These are phyloP conservation scores for Bacterosira constricta DNA, from an alignment of 108 stramenopile genomes.

Conservation along the genomic window DNA sequence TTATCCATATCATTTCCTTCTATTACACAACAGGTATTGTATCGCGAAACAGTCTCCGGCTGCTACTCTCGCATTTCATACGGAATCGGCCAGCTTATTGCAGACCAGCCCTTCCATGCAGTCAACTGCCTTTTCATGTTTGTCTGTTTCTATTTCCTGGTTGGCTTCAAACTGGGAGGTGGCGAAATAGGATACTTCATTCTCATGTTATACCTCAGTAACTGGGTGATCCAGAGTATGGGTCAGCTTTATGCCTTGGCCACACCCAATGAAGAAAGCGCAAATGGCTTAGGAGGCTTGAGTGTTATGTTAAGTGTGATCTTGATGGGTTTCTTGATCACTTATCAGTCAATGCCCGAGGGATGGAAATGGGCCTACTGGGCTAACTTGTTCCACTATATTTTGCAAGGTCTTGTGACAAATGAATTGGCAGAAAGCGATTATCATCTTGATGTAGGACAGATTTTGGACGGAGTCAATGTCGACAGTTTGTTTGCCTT, in stretches of 20 bases:
- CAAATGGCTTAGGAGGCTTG: slow-evolving; percentile 47
- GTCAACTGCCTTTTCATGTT: slow-evolving; percentile 44
- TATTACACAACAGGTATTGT: slow-evolving; percentile 13
- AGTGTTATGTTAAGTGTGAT: slow-evolving; percentile 40
- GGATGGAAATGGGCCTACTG: slow-evolving; percentile 40
- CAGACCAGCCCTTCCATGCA: slow-evolving; percentile 47
- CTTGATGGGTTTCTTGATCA: slow-evolving; percentile 53
- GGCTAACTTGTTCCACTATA: slow-evolving; percentile 51
- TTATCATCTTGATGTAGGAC: slow-evolving; percentile 39
- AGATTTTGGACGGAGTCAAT: slow-evolving; percentile 21
- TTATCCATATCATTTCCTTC: neutral
- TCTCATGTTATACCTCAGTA: slow-evolving; percentile 41
- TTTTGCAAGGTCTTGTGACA: slow-evolving; percentile 53
- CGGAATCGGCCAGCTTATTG: slow-evolving; percentile 46
- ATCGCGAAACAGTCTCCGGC: slow-evolving; percentile 49
- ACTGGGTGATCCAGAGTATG: slow-evolving; percentile 46
- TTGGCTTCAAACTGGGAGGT: slow-evolving; percentile 34
- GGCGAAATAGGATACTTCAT: slow-evolving; percentile 42
- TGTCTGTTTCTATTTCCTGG: slow-evolving; percentile 30
- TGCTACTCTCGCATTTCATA: slow-evolving; percentile 43
- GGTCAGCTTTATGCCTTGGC: slow-evolving; percentile 51
- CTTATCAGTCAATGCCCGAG: slow-evolving; percentile 43
- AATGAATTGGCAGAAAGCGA: slow-evolving; percentile 41
- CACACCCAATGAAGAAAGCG: slow-evolving; percentile 53
- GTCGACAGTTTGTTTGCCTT: slow-evolving; percentile 1